Conservation (phyloP, 2,329 filamentous ascomycete genomes). For the Pseudogymnoascus sp. region DNA sequence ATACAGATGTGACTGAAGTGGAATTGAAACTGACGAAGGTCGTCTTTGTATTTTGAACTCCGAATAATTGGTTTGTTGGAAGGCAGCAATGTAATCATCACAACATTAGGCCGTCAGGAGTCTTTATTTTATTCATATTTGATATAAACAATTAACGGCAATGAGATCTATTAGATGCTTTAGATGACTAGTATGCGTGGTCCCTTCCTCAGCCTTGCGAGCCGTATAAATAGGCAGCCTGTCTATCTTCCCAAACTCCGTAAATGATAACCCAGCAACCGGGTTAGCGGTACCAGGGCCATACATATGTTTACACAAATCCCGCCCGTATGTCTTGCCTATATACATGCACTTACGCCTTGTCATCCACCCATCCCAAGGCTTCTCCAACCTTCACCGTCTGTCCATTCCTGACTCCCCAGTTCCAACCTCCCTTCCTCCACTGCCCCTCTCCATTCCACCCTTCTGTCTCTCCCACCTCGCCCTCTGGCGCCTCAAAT, state of each 20-base stretch:
- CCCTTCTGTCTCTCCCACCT: constrained; percentile 45
- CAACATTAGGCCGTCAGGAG: neutral
- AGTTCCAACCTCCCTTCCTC: constrained; percentile 66
- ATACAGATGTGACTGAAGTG: neutral
- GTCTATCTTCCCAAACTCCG: neutral
- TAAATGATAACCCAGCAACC: neutral
- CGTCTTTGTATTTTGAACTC: neutral
- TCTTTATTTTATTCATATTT: neutral
- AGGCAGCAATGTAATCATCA: neutral
- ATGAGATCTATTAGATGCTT: neutral
- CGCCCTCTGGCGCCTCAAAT: constrained; percentile 79
- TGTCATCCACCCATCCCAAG: constrained; percentile 64
- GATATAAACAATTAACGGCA: neutral
- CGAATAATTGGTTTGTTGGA: neutral
- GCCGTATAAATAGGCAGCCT: neutral
- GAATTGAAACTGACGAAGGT: neutral
- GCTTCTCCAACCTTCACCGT: constrained; percentile 83
- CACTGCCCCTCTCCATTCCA: constrained; percentile 47
- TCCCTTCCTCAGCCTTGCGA: neutral
- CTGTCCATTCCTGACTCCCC: constrained; percentile 81
- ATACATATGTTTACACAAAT: neutral
- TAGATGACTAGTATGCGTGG: neutral
- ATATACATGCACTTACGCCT: constrained; percentile 2
- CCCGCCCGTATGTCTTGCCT: neutral
- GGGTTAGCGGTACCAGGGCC: neutral